Base-by-base conservation (phyloP, 2,329 filamentous ascomycete genomes). In the Lachnellula subtilissima region DNA sequence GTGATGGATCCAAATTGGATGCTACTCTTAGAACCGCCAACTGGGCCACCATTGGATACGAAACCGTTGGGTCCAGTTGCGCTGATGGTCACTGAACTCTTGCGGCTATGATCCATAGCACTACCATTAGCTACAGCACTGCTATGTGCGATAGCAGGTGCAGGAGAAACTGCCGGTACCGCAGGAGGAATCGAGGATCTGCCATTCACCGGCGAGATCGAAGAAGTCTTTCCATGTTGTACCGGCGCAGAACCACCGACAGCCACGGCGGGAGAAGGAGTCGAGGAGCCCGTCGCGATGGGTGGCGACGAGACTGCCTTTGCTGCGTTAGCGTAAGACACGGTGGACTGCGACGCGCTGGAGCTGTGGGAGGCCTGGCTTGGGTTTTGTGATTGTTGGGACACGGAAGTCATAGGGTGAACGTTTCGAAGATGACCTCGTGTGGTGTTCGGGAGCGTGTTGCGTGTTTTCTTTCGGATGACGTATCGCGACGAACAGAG, bases 81-180 rank as follows among this genome's bases (percentile, higher is more conserved):
- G 72, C 84, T 91, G 78, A 97, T 96, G 68, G 92, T 96, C 68
- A 96, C 88, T 17, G 93, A 96, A 62, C 86, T 85, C 76, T 96
- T 96, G 71, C 91, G 85, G 70, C 79, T 82, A 77, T 97, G 92
- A 66, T 91, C 86, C 65, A 78, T 78, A 53, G 79, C 73, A 64
- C 77, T 76, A 64, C 89, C 89, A 82, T 95, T 94, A 66, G 83
- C 80, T 69, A 79, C 78, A 64, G 78, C 74, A 69, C 78, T 83
- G 73, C 82, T 81, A 73, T 84, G 83, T 61, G 80, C 82, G 65
- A 88, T 83, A 61, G 78, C 77, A 63, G 85, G 80, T 63, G 77
- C 76, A 11, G 28, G 9, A 71, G 78, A 78, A 65, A 80, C 73
- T 56, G 74, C 71, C 64, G 87, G 86, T 66, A 88, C 78, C 70